Base-by-base conservation (phyloP, 2,329 filamentous ascomycete species). In the Raffaelea arxii region DNA sequence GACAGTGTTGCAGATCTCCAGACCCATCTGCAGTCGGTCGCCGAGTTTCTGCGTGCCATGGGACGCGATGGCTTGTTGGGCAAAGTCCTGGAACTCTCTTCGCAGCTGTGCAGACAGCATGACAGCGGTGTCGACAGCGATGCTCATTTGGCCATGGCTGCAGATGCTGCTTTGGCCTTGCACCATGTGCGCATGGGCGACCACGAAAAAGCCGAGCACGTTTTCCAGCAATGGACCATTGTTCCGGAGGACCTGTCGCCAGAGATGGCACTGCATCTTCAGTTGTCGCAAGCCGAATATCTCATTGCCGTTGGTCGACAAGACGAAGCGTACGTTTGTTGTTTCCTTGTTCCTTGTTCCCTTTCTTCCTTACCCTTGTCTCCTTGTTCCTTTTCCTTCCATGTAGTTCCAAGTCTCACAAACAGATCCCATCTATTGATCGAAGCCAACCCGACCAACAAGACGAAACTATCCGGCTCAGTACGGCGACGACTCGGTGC, bases 271-370 rank as follows among this genome's bases (percentile, higher is more conserved):
- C 70, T 69, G 10, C 63, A 64, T 16, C 84, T 84, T 60, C 76
- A 89, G 53, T 65, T 95, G 6, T 78, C 80, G 0, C 80, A 82
- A 50, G 81, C 85, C 1, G 86, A 94, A 59, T 88, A 89, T 59
- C 70, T 82, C 24, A 67, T 90, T 18, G 75, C 77, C 2, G 74
- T 82, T 12, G 84, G 83, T 10, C 78, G 80, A 43, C 65, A 77
- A 16, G 72, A 80, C 10, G 80, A 84, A 62, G 83, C 77, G 59
- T 70, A 58, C 57, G 63, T 64, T 37, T 2, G 12, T 10, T 37
- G 18, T 19, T n/a, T 6, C 12, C 19, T 43, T 39, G 12, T 19
- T 25, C 12, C 6, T 7, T n/a, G n/a, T n/a, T n/a, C n/a, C n/a
- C n/a, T n/a, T n/a, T n/a, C n/a, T n/a, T n/a, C n/a, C n/a, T n/a